phyloP scores from a whole-genome alignment of 148 eudicot genomes.

The Camellia japonica region DNA sequence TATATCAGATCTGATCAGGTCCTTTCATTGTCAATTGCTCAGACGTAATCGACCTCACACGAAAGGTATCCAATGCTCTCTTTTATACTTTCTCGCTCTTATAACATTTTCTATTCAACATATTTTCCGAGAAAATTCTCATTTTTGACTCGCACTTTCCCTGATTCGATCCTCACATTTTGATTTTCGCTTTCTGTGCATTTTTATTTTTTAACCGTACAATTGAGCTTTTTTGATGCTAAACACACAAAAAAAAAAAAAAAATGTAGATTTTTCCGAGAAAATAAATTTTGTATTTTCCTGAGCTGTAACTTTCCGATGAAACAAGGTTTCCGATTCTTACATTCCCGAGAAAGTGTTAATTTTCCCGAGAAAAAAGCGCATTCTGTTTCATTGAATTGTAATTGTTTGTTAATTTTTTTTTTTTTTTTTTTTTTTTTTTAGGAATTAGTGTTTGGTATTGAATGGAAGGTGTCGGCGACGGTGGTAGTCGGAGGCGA shows the following conservation, averaged over 20 bases:
- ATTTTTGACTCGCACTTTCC: not conserved
- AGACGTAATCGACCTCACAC: not conserved
- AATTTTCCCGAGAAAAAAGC: not conserved
- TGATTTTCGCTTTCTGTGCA: not conserved
- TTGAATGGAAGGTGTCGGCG: slow-evolving; percentile 41
- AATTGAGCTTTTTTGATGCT: no score
- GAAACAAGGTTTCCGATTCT: not conserved
- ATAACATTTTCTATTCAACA: not conserved
- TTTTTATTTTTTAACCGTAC: not conserved
- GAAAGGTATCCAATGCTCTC: slow-evolving; percentile 13
- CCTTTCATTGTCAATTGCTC: not conserved
- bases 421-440: not conserved
- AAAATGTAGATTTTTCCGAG: no score
- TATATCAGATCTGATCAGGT: slow-evolving; percentile 3
- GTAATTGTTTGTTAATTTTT: not conserved
- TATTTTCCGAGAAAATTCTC: not conserved
- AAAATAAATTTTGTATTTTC: not conserved
- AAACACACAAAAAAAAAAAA: no score
- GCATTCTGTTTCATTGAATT: slow-evolving; percentile 16
- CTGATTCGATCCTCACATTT: not conserved
- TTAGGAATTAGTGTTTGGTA: slow-evolving; percentile 7
- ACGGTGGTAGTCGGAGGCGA: slow-evolving; percentile 34
- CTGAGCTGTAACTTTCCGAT: not conserved
- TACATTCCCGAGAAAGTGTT: not conserved
- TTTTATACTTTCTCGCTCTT: not conserved